Percentiles rank a stretch among this genome's conserved stretches.
phyloP scores from a whole-genome alignment of 2,329 filamentous ascomycete genomes.

The Apiospora rasikravindrae region DNA sequence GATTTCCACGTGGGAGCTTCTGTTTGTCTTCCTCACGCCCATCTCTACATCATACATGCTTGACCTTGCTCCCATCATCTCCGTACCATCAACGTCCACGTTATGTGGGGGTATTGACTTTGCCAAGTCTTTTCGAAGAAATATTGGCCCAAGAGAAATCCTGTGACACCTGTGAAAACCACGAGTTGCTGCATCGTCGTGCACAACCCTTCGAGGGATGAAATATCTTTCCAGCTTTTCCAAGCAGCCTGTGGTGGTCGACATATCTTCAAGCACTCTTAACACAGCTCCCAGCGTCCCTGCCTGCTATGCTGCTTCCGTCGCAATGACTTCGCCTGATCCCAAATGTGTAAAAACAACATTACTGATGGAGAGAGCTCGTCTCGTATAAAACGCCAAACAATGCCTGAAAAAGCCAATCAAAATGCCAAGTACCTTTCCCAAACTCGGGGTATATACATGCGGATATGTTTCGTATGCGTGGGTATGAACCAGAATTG shows the following conservation, averaged over 20 bases:
- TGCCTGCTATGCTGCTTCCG: constrained; percentile 4
- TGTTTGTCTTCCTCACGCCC: not conserved
- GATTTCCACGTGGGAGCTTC: not conserved
- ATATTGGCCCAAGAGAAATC: not conserved
- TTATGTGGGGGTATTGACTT: constrained; percentile 7
- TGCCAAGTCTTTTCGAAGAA: constrained; percentile 1
- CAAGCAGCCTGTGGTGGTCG: not conserved
- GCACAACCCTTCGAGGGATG: not conserved
- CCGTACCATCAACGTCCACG: not conserved
- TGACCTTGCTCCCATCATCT: not conserved
- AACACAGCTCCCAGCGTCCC: not conserved
- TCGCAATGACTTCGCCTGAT: not conserved
- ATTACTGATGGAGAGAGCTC: constrained; percentile 9
- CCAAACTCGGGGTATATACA: constrained; percentile 40
- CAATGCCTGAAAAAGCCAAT: constrained; percentile 37
- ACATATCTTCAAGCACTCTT: not conserved
- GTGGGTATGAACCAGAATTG: constrained; percentile 16
- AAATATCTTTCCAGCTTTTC: constrained; percentile 2
- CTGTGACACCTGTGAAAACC: not conserved
- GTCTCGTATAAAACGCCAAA: constrained; percentile 33
- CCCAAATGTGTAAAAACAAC: constrained; percentile 6
- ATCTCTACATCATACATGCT: constrained; percentile 8
- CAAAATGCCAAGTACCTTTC: constrained; percentile 32
- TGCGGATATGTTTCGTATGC: constrained; percentile 25
- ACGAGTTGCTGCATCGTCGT: not conserved